phyloP scores from a whole-genome alignment of 352 stramenopile genomes.

The Phytophthora tentaculata region DNA sequence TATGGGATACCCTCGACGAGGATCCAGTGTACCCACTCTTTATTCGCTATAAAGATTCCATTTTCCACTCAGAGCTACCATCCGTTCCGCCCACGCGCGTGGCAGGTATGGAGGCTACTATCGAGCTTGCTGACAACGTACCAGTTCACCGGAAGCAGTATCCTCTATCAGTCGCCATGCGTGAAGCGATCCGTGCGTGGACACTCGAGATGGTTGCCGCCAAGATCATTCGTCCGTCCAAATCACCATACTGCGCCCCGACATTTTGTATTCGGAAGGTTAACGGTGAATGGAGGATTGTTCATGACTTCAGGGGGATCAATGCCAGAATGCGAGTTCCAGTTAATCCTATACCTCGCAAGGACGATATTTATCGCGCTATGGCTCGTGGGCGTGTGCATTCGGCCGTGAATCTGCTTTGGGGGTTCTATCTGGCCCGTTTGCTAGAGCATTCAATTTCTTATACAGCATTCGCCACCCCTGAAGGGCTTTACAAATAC shows the following conservation, averaged over 20 bases:
- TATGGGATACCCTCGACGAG: not conserved
- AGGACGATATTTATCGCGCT: not conserved
- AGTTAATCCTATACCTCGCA: not conserved
- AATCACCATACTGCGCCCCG: not conserved
- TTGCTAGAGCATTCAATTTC: constrained; percentile 5
- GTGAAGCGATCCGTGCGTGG: not conserved
- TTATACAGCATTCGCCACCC: constrained; percentile 11
- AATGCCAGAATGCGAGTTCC: not conserved
- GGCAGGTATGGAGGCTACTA: constrained; percentile 3
- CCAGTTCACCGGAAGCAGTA: constrained; percentile 1
- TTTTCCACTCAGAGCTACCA: not conserved
- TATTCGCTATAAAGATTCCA: not conserved
- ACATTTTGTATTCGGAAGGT: constrained; percentile 7
- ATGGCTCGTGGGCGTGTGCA: not conserved
- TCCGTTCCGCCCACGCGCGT: constrained; percentile 5
- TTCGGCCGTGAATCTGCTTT: constrained; percentile 11
- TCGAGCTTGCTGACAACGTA: not conserved
- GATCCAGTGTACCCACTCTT: not conserved
- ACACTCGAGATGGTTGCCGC: not conserved
- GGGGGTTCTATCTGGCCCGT: not conserved
- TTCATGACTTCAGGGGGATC: not conserved
- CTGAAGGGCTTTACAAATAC: constrained; percentile 11
- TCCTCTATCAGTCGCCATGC: not conserved
- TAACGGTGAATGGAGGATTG: not conserved
- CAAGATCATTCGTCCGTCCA: not conserved